A percentile compares a stretch with the other conserved stretches of the same genome.
Evolutionary conservation across 148 eudicot species (phyloP).

Genomic region (Rhododendron mucronatum): DNA sequence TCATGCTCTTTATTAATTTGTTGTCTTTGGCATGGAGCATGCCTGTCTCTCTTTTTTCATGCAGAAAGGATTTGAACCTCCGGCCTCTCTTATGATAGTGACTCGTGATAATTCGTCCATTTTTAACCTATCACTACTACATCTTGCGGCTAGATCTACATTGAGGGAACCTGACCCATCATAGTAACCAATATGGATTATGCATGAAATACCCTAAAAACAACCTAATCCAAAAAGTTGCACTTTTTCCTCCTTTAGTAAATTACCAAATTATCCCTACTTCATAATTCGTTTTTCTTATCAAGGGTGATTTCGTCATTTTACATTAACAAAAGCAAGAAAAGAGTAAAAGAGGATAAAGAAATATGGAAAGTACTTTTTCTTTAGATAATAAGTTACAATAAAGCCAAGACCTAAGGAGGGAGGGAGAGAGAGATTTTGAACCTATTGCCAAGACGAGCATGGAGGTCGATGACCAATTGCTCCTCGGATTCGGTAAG

Average conservation of each 20-base stretch:
- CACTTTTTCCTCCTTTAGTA: not conserved
- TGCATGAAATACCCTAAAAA: not conserved
- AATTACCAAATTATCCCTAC: not conserved
- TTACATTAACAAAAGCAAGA: no score
- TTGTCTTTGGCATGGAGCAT: not conserved
- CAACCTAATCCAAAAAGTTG: not conserved
- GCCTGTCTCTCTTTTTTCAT: not conserved
- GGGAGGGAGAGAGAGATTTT: not conserved
- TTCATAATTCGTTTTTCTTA: not conserved
- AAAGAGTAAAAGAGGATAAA: no score
- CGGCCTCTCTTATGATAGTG: not conserved
- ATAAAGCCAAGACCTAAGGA: not conserved
- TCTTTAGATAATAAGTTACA: not conserved
- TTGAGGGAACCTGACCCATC: not conserved
- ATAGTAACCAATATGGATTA: not conserved
- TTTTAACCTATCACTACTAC: not conserved
- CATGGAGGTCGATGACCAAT: conserved; percentile 90
- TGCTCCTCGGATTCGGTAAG: conserved; percentile 81
- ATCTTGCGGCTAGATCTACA: not conserved
- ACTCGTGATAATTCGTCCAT: not conserved
- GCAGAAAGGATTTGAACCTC: not conserved
- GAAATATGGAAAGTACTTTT: no score
- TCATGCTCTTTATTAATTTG: not conserved
- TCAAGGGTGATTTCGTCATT: no score
- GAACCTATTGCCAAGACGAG: conserved; percentile 93